These are phyloP conservation scores for Ceratopteris richardii DNA, from an alignment of 75 land plant species.

Conservation along the genomic window DNA sequence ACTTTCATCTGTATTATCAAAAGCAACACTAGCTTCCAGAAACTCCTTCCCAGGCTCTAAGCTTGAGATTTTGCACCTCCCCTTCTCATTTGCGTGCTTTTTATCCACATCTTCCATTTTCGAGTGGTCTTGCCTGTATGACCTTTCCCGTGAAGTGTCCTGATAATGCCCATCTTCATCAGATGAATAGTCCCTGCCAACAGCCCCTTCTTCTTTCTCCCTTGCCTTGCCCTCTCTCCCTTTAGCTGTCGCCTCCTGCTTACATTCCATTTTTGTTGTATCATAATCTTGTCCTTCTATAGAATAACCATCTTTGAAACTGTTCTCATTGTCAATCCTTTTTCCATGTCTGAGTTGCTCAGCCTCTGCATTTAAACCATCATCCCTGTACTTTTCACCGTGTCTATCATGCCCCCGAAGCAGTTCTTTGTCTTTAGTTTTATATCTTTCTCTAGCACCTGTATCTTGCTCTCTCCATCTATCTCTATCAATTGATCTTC, in stretches of 20 bases:
- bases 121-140: not conserved
- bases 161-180: too few relatives aligned
- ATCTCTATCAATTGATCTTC: not conserved
- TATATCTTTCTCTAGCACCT: slow-evolving; percentile 2
- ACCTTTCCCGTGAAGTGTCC: too few relatives aligned
- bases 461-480: not conserved
- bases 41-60: not conserved
- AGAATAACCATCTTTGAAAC: not conserved
- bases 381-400: not conserved
- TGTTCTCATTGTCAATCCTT: not conserved
- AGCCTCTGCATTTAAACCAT: not conserved
- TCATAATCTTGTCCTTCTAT: not conserved
- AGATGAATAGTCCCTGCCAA: not conserved
- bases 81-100: not conserved
- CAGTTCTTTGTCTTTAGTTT: slow-evolving; percentile 13
- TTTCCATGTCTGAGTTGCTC: not conserved
- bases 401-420: not conserved
- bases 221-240: too few relatives aligned
- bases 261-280: slow-evolving; percentile 1
- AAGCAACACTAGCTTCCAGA: not conserved
- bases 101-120: not conserved
- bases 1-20: slow-evolving; percentile 5
- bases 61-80: not conserved
- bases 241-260: not conserved
- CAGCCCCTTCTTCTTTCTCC: not conserved